phyloP scores from a whole-genome alignment of 805 yeast genomes.

The Wickerhamiella kurtzmanii region DNA sequence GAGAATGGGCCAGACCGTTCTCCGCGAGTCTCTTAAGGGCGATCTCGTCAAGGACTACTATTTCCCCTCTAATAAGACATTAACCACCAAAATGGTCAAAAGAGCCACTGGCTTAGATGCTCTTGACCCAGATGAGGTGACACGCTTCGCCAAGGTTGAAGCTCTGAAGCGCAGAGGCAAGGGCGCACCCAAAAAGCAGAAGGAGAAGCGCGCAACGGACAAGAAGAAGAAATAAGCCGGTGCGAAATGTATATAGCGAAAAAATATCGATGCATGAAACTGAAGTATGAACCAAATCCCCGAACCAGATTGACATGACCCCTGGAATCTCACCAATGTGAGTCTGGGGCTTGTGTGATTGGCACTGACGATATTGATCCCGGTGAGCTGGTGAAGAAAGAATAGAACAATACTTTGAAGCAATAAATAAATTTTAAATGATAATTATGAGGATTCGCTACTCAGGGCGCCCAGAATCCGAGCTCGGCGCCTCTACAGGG shows the following conservation, averaged over 20 bases:
- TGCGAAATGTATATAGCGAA: not conserved
- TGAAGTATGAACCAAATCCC: no score
- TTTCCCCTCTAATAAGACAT: constrained; percentile 14
- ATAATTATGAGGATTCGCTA: no score
- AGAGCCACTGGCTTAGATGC: constrained; percentile 17
- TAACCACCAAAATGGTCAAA: constrained; percentile 14
- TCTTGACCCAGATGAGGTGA: constrained; percentile 19
- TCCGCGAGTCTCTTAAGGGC: constrained; percentile 24
- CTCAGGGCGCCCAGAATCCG: no score
- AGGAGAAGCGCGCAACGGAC: constrained; percentile 21
- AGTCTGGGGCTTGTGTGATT: no score
- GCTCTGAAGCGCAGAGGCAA: constrained; percentile 20
- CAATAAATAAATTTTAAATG: no score
- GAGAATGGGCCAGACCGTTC: constrained; percentile 25
- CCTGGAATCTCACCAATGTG: no score
- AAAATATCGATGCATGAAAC: no score
- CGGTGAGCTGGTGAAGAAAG: no score
- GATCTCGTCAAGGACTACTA: constrained; percentile 23
- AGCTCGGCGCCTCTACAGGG: no score
- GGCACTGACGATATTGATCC: no score
- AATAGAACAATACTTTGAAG: no score
- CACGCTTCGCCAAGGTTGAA: constrained; percentile 18
- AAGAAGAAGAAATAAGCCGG: constrained; percentile 7
- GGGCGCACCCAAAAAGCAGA: constrained; percentile 23
- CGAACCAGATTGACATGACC: no score